Evolutionary conservation across 1,284 basidiomycete species (phyloP).

Genomic region (Moesziomyces antarcticus): DNA sequence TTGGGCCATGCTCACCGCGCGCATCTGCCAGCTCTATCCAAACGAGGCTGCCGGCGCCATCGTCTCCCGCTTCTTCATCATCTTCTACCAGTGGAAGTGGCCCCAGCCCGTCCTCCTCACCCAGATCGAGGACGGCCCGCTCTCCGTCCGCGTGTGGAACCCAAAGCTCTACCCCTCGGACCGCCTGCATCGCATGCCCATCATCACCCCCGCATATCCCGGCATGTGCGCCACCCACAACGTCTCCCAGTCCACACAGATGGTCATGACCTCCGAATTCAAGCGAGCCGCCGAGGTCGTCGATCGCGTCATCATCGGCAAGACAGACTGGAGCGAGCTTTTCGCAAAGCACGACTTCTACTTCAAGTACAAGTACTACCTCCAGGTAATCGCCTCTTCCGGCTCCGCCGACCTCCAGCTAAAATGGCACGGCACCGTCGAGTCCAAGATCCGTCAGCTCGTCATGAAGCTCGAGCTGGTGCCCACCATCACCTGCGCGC

Average conservation of each 20-base stretch:
- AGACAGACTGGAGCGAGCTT: conserved; percentile 80
- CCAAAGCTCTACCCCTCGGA: conserved; percentile 95
- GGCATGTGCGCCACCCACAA: conserved; percentile 99
- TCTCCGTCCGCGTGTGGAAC: conserved; percentile 97
- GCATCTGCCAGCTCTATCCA: conserved; percentile 98
- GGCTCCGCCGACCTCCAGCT: conserved; percentile 84
- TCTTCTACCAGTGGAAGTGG: conserved; percentile 98
- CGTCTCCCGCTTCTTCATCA: conserved; percentile 95
- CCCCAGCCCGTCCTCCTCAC: conserved; percentile 96
- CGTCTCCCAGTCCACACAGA: conserved; percentile 92
- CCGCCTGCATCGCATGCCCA: conserved; percentile 97
- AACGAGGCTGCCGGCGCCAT: conserved; percentile 93
- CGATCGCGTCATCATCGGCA: conserved; percentile 86
- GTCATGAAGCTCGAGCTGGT: conserved; percentile 98
- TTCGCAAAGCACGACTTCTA: conserved; percentile 97
- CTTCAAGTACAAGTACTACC: conserved; percentile 94
- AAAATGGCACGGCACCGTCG: conserved; percentile 98
- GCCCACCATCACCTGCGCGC: conserved; percentile 88
- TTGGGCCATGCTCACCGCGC: conserved; percentile 97
- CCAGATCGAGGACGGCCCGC: conserved; percentile 88
- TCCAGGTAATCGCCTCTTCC: conserved; percentile 94
- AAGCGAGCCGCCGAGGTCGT: conserved; percentile 93
- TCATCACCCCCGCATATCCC: conserved; percentile 98
- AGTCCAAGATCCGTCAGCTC: conserved; percentile 92
- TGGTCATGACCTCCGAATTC: conserved; percentile 96